Evolutionary conservation across 495 filamentous ascomycete species (phyloP).

Genomic region (Penicillium lividum): DNA sequence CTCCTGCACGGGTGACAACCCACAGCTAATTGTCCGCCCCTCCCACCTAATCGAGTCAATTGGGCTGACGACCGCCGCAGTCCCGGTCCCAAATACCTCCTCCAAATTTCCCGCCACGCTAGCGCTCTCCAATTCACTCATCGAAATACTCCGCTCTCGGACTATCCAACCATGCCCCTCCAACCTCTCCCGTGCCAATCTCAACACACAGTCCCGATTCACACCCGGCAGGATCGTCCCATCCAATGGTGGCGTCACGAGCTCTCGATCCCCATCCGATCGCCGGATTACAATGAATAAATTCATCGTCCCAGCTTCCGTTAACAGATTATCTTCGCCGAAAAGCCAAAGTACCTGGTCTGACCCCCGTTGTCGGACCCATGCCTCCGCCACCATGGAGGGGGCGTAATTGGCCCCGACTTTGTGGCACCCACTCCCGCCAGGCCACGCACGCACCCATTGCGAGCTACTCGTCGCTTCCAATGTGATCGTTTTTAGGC

Average conservation of each 20-base stretch:
- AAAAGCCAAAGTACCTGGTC: constrained; percentile 34
- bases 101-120: constrained; percentile 70
- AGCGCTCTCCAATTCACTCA: constrained; percentile 70
- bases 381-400: constrained; percentile 17
- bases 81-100: constrained; percentile 82
- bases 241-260: constrained; percentile 80
- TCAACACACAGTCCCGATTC: constrained; percentile 73
- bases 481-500: constrained; percentile 13
- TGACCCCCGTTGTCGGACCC: constrained; percentile 19
- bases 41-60: constrained; percentile 74
- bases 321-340: constrained; percentile 71
- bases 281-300: constrained; percentile 66
- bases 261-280: constrained; percentile 67
- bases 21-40: constrained; percentile 66
- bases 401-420: constrained; percentile 35
- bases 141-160: constrained; percentile 73
- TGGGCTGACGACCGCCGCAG: constrained; percentile 63
- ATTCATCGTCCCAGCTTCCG: constrained; percentile 91
- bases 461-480: constrained; percentile 7
- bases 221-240: constrained; percentile 85
- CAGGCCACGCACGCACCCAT: constrained; percentile 28
- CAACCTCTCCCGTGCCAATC: constrained; percentile 71
- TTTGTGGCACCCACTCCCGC: constrained; percentile 26
- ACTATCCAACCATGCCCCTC: constrained; percentile 39
- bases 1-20: constrained; percentile 61